Percentiles rank a stretch among this genome's conserved stretches.
These are phyloP conservation scores for Aurifilum marmelostoma DNA, from an alignment of 2,329 filamentous ascomycete species.

Conservation along the genomic window DNA sequence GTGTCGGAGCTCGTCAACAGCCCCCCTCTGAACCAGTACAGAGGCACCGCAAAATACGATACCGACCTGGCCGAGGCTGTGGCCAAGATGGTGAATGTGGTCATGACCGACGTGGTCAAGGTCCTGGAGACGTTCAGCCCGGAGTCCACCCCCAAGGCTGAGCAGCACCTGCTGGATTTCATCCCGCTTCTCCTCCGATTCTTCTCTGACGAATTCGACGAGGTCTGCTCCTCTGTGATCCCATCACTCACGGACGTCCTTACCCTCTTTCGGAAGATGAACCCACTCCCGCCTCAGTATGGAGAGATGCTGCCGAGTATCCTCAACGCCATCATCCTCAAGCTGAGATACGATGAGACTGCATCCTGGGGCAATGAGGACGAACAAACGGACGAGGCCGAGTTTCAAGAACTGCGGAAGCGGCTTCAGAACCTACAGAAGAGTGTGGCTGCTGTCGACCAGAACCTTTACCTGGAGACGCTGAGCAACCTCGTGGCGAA, in stretches of 20 bases:
- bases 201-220: slow-evolving; percentile 97
- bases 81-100: slow-evolving; percentile 92
- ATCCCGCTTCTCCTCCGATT: slow-evolving; percentile 87
- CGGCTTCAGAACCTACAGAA: slow-evolving; percentile 89
- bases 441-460: slow-evolving; percentile 86
- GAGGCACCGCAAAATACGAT: slow-evolving; percentile 85
- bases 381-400: slow-evolving; percentile 93
- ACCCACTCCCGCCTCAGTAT: slow-evolving; percentile 73
- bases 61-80: slow-evolving; percentile 94
- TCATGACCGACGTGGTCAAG: slow-evolving; percentile 82
- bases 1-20: slow-evolving; percentile 84
- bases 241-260: slow-evolving; percentile 90
- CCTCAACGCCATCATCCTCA: slow-evolving; percentile 86
- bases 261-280: slow-evolving; percentile 83
- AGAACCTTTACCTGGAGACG: slow-evolving; percentile 84
- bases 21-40: slow-evolving; percentile 76
- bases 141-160: slow-evolving; percentile 72
- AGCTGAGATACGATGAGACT: slow-evolving; percentile 98
- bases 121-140: slow-evolving; percentile 73
- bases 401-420: slow-evolving; percentile 94
- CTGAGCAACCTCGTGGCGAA: slow-evolving; percentile 85
- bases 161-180: slow-evolving; percentile 81
- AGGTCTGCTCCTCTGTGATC: slow-evolving; percentile 95
- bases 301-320: slow-evolving; percentile 84
- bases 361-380: slow-evolving; percentile 92